Evolutionary conservation across 805 yeast species (phyloP).

Genomic region (Metschnikowia borealis): DNA sequence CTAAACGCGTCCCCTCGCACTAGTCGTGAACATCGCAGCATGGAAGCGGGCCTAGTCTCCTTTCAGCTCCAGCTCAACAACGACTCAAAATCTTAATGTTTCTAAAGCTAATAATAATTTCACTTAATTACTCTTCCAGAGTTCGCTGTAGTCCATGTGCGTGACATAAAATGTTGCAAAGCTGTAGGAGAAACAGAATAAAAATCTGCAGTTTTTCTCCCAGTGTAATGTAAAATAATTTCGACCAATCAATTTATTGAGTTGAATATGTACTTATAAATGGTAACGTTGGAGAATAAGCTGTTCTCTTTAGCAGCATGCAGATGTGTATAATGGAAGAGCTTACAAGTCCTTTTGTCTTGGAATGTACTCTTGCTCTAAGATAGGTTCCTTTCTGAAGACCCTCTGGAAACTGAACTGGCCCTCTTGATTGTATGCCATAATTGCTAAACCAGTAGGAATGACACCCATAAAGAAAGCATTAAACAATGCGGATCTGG

Average conservation of each 20-base stretch:
- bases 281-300: not conserved
- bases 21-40: constrained; percentile 16
- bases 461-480: constrained; percentile 35
- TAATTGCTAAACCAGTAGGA: constrained; percentile 35
- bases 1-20: constrained; percentile 3
- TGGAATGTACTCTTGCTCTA: constrained; percentile 38
- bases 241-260: not conserved
- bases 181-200: not conserved
- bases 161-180: not conserved
- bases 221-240: no score
- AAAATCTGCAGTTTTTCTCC: not conserved
- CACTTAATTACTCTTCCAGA: not conserved
- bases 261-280: not conserved
- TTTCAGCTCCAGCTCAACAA: constrained; percentile 20
- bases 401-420: constrained; percentile 27
- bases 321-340: not conserved
- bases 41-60: constrained; percentile 29
- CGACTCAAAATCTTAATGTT: constrained; percentile 1
- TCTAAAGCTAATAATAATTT: not conserved
- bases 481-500: constrained; percentile 35
- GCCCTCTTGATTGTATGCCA: constrained; percentile 40
- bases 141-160: not conserved
- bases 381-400: constrained; percentile 34
- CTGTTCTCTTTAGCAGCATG: not conserved
- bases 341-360: constrained; percentile 40